Evolutionary conservation across 441 rosid species (phyloP).

Genomic region (Aquilaria agallochum): DNA sequence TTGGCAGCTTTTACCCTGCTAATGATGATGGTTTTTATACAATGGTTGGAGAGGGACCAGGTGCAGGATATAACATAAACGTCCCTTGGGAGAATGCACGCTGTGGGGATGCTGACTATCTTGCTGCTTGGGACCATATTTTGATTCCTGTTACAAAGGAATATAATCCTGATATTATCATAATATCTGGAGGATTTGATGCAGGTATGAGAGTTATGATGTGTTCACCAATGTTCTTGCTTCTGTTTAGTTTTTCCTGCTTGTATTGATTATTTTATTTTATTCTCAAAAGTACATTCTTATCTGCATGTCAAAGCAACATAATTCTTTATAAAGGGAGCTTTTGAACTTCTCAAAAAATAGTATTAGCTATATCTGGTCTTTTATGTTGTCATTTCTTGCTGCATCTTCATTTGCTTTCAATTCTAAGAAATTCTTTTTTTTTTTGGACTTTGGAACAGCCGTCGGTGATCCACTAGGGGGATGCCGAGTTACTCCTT

Average conservation of each 20-base stretch:
- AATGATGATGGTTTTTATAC: slow-evolving; percentile 74
- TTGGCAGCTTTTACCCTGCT: slow-evolving; percentile 81
- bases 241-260: not conserved
- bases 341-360: not conserved
- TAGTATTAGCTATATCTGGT: not conserved
- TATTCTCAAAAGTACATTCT: not conserved
- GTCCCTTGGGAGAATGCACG: slow-evolving; percentile 92
- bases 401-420: not conserved
- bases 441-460: slow-evolving; percentile 30
- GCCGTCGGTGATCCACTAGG: slow-evolving; percentile 92
- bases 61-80: slow-evolving; percentile 91
- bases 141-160: slow-evolving; percentile 83
- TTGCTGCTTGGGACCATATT: slow-evolving; percentile 94
- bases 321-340: not conserved
- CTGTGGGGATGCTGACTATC: slow-evolving; percentile 93
- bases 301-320: not conserved
- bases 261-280: not conserved
- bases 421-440: not conserved
- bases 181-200: slow-evolving; percentile 96
- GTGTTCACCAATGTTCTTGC: too few species aligned
- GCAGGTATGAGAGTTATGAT: slow-evolving; percentile 57
- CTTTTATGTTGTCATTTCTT: not conserved
- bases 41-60: slow-evolving; percentile 90
- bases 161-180: slow-evolving; percentile 73
- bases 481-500: slow-evolving; percentile 82